Conservation (phyloP, 352 stramenopile genomes). For the Phytopythium litorale region DNA sequence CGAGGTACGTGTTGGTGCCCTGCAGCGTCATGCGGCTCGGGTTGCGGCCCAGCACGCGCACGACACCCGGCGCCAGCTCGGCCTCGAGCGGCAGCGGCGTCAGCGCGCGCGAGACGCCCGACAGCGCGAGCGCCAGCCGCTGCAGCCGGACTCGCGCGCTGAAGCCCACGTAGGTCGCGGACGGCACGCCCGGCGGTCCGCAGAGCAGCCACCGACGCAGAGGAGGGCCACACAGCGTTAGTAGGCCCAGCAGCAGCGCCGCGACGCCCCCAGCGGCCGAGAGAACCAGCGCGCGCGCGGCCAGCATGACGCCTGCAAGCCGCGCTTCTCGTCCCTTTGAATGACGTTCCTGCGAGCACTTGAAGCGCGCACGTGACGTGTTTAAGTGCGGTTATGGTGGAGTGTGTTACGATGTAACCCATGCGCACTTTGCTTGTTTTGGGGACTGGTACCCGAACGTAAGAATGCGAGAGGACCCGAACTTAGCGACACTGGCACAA, state of each 20-base stretch:
- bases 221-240: neutral
- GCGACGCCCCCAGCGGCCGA: neutral
- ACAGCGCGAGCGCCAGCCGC: constrained; percentile 36
- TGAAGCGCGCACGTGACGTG: neutral
- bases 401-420: too few relatives aligned
- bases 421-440: too few relatives aligned
- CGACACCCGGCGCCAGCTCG: constrained; percentile 37
- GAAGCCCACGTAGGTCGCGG: constrained; percentile 37
- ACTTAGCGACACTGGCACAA: neutral
- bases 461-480: neutral
- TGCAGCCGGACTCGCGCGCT: constrained; percentile 36
- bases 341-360: too few relatives aligned
- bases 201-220: neutral
- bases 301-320: neutral
- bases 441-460: neutral
- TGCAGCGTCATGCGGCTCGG: constrained; percentile 85
- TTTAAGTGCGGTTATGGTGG: constrained; percentile 1
- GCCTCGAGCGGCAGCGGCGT: constrained; percentile 36
- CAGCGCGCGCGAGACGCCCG: constrained; percentile 36
- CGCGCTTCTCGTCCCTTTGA: too few relatives aligned
- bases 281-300: neutral
- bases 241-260: constrained; percentile 1
- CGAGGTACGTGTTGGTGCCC: constrained; percentile 90
- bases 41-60: constrained; percentile 82
- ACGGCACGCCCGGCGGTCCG: constrained; percentile 17